Base-by-base conservation (phyloP, 345 rosid genomes). In the Heritiera littoralis region DNA sequence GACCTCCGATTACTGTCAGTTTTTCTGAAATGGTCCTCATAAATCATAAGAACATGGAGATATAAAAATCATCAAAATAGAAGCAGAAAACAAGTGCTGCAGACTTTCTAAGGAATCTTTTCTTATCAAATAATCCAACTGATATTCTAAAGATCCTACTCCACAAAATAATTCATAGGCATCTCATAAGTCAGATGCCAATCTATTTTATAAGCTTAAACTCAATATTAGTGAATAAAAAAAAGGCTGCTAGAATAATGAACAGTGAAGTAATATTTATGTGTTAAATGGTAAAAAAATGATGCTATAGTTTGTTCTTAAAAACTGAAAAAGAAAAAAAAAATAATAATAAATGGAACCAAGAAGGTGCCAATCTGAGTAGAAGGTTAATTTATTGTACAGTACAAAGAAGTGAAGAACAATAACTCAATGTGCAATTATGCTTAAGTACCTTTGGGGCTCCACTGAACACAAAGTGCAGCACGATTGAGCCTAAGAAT, bases 401-500 rank as follows among this genome's bases (percentile, higher is more conserved):
- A 17, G 23, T 43, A 76, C 23, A 83, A 74, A 70, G 10, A 65
- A 49, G 41, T 73, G 28, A 73, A 63, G 78, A 66, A 72, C 32
- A 58, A 23, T 66, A 76, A 18, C 13, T 15, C 49, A 63, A 28
- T 54, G 63, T 48, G 48, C 59, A 79, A 72, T 55, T 30, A 72
- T 41, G 23, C 58, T 43, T 75, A 43, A 59, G 32, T 90, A 94
- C 99, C 99, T 88, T 80, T 90, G 64, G 98, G 98, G 80, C 98
- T 92, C 99, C 99, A 96, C 70, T 90, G 93, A 78, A 92, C 97
- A 77, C 99, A 96, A 65, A 96, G 94, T 9, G 98, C 99, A 66
- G 98, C 98, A 78, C 95, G 98, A 84, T 96, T 96, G 77, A 94
- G 92, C 88, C 99, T 88, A 74, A 96, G 99, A 80, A 96, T 94